Evolutionary conservation across 2,329 filamentous ascomycete species (phyloP).

Genomic region (Fonsecaea pedrosoi): DNA sequence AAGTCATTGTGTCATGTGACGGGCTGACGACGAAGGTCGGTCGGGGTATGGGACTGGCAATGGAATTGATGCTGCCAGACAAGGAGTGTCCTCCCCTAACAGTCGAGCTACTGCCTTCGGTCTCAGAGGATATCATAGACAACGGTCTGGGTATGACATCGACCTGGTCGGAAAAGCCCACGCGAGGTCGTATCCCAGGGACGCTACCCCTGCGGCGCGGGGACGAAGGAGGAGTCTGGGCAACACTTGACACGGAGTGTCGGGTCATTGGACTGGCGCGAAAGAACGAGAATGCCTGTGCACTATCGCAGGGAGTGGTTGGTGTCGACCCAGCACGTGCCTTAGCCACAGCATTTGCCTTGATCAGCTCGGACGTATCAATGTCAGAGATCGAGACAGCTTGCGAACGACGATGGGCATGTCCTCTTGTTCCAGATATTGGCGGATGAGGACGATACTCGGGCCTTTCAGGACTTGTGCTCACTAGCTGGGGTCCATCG

Average conservation of each 20-base stretch:
- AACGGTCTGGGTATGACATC: conserved; percentile 84
- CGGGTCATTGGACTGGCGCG: conserved; percentile 37
- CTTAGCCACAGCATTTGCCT: conserved; percentile 62
- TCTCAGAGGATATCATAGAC: conserved; percentile 83
- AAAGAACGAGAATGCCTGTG: conserved; percentile 41
- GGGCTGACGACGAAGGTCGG: conserved; percentile 42
- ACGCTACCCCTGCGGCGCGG: conserved; percentile 44
- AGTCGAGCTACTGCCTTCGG: conserved; percentile 75
- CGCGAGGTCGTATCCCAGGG: conserved; percentile 60
- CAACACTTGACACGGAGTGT: conserved; percentile 37
- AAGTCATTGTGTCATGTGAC: conserved; percentile 32
- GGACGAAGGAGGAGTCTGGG: conserved; percentile 36
- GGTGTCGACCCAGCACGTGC: conserved; percentile 67
- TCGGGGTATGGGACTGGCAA: conserved; percentile 63
- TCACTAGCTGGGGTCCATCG: conserved; percentile 50
- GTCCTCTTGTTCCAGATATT: conserved; percentile 64
- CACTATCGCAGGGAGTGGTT: conserved; percentile 53
- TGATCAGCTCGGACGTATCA: conserved; percentile 65
- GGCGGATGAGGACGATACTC: conserved; percentile 46
- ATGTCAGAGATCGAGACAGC: conserved; percentile 86
- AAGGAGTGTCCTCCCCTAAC: conserved; percentile 73
- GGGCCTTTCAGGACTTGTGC: conserved; percentile 47
- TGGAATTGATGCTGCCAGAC: conserved; percentile 79
- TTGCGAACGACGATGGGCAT: conserved; percentile 79
- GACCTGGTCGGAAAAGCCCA: conserved; percentile 83